These are phyloP conservation scores for Salvia sclarea DNA, from an alignment of 305 asterid species.

Conservation along the genomic window DNA sequence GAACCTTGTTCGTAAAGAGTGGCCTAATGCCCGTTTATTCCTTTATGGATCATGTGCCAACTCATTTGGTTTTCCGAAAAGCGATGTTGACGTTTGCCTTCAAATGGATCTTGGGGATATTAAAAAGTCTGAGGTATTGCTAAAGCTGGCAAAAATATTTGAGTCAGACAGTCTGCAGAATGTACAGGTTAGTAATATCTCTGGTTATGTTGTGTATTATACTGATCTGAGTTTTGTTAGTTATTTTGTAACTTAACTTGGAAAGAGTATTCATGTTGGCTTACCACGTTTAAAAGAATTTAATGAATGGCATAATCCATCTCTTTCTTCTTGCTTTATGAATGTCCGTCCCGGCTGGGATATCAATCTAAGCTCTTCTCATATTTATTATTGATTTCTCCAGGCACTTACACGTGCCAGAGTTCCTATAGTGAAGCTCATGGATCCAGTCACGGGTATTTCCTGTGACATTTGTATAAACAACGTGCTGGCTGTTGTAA, in stretches of 20 bases:
- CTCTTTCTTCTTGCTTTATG: not conserved
- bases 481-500: conserved; percentile 87
- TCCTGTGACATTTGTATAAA: conserved; percentile 91
- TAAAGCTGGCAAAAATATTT: conserved; percentile 83
- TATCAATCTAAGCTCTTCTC: not conserved
- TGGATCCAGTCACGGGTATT: conserved; percentile 91
- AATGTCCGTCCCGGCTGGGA: not conserved
- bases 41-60: conserved; percentile 97
- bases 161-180: conserved; percentile 71
- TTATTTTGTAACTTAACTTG: not conserved
- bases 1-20: conserved; percentile 67
- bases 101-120: conserved; percentile 54
- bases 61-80: conserved; percentile 89
- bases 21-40: conserved; percentile 80
- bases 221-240: not conserved
- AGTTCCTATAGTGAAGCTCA: conserved; percentile 95
- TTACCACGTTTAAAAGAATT: not conserved
- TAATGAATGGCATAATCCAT: not conserved
- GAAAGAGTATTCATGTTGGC: not conserved
- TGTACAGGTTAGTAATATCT: conserved; percentile 66
- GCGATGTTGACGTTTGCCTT: conserved; percentile 92
- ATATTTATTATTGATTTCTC: conserved; percentile 25
- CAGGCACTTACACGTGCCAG: conserved; percentile 97
- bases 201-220: not conserved
- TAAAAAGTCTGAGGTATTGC: conserved; percentile 68